Evolutionary conservation across 2,329 filamentous ascomycete species (phyloP).

Genomic region (Blastomyces percursus): DNA sequence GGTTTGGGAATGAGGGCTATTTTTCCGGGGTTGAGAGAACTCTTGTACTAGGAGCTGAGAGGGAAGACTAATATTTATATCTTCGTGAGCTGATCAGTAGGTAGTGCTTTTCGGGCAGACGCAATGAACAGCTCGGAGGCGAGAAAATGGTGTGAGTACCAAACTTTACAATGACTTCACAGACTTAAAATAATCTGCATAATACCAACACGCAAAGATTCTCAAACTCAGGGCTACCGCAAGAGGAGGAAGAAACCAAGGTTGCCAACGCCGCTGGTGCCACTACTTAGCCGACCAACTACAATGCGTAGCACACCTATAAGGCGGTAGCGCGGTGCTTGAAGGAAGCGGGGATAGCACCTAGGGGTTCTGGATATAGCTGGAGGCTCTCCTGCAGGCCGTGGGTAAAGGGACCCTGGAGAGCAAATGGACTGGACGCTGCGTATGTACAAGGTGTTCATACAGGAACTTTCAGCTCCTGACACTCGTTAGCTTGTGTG

Average conservation of each 20-base stretch:
- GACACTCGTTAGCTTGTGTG: neutral
- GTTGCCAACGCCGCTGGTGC: neutral
- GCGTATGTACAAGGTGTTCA: neutral
- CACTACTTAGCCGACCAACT: neutral
- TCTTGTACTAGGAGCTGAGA: too few relatives aligned
- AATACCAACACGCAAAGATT: neutral
- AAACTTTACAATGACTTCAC: constrained; percentile 3
- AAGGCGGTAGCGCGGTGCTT: neutral
- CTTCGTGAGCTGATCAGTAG: neutral
- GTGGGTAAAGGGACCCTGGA: too few relatives aligned
- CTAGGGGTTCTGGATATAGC: neutral
- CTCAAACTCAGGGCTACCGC: neutral
- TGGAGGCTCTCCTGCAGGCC: too few relatives aligned
- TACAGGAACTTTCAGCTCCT: neutral
- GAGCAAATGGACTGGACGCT: too few relatives aligned
- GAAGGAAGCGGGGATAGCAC: neutral
- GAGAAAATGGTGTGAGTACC: neutral
- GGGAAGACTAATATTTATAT: neutral
- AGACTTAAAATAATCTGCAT: neutral
- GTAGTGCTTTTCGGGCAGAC: neutral
- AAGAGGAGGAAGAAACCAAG: neutral
- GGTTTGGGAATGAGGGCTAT: neutral
- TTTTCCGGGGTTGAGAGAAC: neutral
- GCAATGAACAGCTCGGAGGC: neutral
- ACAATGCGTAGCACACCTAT: neutral